Conservation (phyloP, 805 yeast genomes). For the Yarrowia divulgata region DNA sequence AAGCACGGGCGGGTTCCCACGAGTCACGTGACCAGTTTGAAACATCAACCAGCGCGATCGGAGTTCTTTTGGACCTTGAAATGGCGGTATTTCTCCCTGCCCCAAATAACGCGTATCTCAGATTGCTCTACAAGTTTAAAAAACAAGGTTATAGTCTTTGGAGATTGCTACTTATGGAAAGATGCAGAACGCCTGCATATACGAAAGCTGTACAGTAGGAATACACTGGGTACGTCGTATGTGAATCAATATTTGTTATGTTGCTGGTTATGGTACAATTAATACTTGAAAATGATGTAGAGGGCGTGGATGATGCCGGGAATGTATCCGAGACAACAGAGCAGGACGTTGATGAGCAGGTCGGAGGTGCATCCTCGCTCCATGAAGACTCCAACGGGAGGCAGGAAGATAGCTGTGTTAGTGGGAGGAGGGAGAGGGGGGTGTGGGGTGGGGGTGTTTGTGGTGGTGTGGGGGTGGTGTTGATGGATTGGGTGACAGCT, state of each 20-base stretch:
- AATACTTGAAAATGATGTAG: slow-evolving; percentile 47
- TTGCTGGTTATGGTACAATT: slow-evolving; percentile 35
- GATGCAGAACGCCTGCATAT: slow-evolving; percentile 24
- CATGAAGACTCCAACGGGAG: slow-evolving; percentile 69
- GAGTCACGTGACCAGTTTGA: too few relatives aligned
- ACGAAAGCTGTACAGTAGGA: slow-evolving; percentile 19
- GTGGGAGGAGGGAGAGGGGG: neutral
- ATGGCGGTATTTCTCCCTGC: too few relatives aligned
- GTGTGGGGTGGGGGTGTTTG: too few relatives aligned
- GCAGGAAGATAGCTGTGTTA: slow-evolving; percentile 58
- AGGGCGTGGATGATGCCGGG: slow-evolving; percentile 62
- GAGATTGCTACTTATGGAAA: slow-evolving; percentile 22
- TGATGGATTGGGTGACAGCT: too few relatives aligned
- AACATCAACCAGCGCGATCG: too few relatives aligned
- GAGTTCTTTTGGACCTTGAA: too few relatives aligned
- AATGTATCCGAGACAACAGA: slow-evolving; percentile 74
- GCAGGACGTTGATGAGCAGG: slow-evolving; percentile 63
- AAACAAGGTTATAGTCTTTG: neutral
- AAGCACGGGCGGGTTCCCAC: neutral
- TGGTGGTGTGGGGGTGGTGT: too few relatives aligned
- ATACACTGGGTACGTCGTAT: too few relatives aligned
- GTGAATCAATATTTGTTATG: slow-evolving; percentile 19
- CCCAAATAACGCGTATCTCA: slow-evolving; percentile 1
- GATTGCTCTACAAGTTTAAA: slow-evolving; percentile 17
- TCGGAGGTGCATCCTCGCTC: slow-evolving; percentile 63